Percentiles rank a stretch among this genome's conserved stretches.
phyloP scores from a whole-genome alignment of 345 rosid genomes.

The Ailanthus altissimus region DNA sequence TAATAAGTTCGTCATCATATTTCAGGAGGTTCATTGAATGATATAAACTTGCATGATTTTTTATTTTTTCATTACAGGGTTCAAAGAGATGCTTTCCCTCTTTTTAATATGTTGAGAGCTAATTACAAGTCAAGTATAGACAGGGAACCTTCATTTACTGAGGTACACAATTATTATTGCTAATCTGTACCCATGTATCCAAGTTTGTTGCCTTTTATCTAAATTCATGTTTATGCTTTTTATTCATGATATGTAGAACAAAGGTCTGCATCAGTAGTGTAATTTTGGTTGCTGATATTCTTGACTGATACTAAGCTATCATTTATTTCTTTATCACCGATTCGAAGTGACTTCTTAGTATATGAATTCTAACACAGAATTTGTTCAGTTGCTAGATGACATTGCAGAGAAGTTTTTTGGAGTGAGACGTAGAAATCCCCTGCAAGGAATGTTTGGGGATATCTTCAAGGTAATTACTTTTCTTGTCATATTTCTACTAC shows the following conservation, averaged over 20 bases:
- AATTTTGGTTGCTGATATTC: not conserved
- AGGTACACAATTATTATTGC: conserved; percentile 46
- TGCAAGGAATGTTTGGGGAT: conserved; percentile 91
- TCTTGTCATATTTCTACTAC: not conserved
- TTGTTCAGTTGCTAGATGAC: conserved; percentile 74
- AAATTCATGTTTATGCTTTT: not conserved
- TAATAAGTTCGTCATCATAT: not conserved
- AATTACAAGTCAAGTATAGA: conserved; percentile 70
- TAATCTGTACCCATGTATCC: not conserved
- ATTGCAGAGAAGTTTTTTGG: conserved; percentile 83
- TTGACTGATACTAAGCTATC: not conserved
- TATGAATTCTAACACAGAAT: conserved; percentile 17
- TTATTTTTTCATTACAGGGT: conserved; percentile 45
- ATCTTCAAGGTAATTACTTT: conserved; percentile 56
- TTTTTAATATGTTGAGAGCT: conserved; percentile 80
- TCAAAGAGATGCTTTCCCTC: conserved; percentile 93
- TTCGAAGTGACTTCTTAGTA: not conserved
- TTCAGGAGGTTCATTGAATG: not conserved
- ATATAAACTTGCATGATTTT: too few relatives aligned
- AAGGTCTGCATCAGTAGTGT: not conserved
- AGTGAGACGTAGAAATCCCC: conserved; percentile 73
- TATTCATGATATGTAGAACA: not conserved
- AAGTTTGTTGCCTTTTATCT: not conserved
- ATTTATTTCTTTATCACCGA: not conserved
- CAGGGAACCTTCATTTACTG: conserved; percentile 78